phyloP scores from a whole-genome alignment of 1,284 basidiomycete genomes.

The Pisolithus thermaeus region DNA sequence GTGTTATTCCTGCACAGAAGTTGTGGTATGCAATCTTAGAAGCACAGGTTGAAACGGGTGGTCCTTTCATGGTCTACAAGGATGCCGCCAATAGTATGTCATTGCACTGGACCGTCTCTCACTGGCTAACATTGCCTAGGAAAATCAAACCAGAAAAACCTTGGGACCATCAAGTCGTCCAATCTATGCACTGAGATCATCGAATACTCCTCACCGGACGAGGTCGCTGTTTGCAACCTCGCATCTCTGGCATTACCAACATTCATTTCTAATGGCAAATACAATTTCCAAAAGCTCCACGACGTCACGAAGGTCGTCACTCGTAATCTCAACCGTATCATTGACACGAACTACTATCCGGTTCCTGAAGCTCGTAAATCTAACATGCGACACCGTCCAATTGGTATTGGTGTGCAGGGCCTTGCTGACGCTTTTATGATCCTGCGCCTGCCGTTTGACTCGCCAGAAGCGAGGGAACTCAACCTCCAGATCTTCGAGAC shows the following conservation, averaged over 20 bases:
- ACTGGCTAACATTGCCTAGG: constrained; percentile 35
- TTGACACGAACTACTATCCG: constrained; percentile 94
- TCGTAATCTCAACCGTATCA: constrained; percentile 92
- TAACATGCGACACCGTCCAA: constrained; percentile 97
- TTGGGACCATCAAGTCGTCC: constrained; percentile 98
- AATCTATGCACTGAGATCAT: constrained; percentile 99
- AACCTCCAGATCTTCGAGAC: constrained; percentile 99
- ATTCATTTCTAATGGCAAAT: constrained; percentile 70
- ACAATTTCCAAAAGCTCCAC: constrained; percentile 95
- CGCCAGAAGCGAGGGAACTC: constrained; percentile 78
- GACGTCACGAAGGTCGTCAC: constrained; percentile 91
- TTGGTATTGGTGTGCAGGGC: constrained; percentile 97
- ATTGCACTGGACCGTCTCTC: background rate
- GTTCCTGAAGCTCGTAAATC: constrained; percentile 86
- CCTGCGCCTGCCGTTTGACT: constrained; percentile 94
- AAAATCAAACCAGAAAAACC: constrained; percentile 98
- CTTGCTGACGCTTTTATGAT: constrained; percentile 99
- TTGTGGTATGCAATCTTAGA: constrained; percentile 98
- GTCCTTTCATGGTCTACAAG: constrained; percentile 99
- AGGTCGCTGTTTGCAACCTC: constrained; percentile 98
- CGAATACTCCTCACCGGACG: constrained; percentile 96
- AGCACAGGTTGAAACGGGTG: constrained; percentile 97
- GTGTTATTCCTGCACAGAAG: constrained; percentile 93
- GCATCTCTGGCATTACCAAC: constrained; percentile 95
- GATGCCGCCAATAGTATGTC: constrained; percentile 72